These are phyloP conservation scores for Trichophaea hybrida DNA, from an alignment of 2,329 filamentous ascomycete genomes.

Conservation along the genomic window DNA sequence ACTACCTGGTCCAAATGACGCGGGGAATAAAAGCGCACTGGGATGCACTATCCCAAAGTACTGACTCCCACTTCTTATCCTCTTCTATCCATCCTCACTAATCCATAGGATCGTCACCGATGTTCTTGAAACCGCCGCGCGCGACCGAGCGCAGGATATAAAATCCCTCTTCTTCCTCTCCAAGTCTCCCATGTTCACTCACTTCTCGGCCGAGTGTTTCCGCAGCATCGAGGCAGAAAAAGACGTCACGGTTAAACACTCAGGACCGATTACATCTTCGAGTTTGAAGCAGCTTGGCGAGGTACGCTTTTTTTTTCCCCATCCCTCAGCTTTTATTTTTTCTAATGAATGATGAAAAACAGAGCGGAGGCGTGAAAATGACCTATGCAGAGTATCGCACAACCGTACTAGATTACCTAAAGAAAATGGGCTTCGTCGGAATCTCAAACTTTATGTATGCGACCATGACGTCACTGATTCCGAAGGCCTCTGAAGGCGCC, in stretches of 20 bases:
- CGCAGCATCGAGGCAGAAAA: constrained; percentile 45
- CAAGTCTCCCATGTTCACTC: constrained; percentile 43
- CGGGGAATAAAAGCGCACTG: constrained; percentile 45
- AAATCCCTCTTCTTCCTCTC: constrained; percentile 43
- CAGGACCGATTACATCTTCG: constrained; percentile 54
- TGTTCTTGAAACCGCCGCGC: constrained; percentile 11
- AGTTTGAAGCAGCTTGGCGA: constrained; percentile 48
- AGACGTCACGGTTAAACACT: constrained; percentile 40
- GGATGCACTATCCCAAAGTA: constrained; percentile 39
- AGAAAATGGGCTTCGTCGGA: constrained; percentile 48
- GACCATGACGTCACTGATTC: constrained; percentile 60
- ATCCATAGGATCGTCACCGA: background rate
- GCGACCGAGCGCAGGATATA: constrained; percentile 31
- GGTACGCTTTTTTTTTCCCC: constrained; percentile 6
- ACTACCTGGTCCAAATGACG: constrained; percentile 27
- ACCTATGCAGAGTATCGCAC: constrained; percentile 62
- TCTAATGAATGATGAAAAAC: background rate
- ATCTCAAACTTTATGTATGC: constrained; percentile 61
- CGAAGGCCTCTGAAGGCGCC: no score
- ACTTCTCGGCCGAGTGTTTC: constrained; percentile 43
- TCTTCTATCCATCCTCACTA: background rate
- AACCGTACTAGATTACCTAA: constrained; percentile 54
- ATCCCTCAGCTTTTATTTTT: background rate
- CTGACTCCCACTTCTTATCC: background rate
- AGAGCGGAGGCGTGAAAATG: constrained; percentile 50